Percentiles rank a stretch among this genome's conserved stretches.
phyloP scores from a whole-genome alignment of 257 asterid species.

The Striga asiatica region DNA sequence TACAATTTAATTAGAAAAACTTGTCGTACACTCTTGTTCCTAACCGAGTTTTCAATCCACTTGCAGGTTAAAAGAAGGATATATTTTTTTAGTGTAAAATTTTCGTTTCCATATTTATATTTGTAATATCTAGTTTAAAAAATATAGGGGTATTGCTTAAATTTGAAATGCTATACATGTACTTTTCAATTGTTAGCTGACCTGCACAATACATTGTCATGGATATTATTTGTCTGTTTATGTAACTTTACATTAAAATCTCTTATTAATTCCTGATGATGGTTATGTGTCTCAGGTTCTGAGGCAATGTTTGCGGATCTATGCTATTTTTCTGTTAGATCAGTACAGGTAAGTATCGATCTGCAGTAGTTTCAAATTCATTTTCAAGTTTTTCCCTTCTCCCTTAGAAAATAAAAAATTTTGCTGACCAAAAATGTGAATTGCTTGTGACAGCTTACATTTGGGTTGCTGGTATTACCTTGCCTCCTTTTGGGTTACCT shows the following conservation, averaged over 20 bases:
- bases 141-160: not conserved
- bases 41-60: not conserved
- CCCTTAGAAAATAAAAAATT: slow-evolving; percentile 1
- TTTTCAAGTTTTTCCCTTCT: not conserved
- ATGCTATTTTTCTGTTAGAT: slow-evolving; percentile 86
- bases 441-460: slow-evolving; percentile 66
- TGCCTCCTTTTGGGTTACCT: slow-evolving; percentile 95
- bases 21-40: not conserved
- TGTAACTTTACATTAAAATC: slow-evolving; percentile 3
- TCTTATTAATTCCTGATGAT: slow-evolving; percentile 33
- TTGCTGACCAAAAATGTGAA: slow-evolving; percentile 17
- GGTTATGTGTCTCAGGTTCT: slow-evolving; percentile 68
- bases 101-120: not conserved
- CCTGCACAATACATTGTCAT: slow-evolving; percentile 4
- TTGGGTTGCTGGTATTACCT: slow-evolving; percentile 76
- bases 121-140: slow-evolving; percentile 5
- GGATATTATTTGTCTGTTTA: slow-evolving; percentile 1
- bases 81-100: slow-evolving; percentile 7
- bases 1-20: not conserved
- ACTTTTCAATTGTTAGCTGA: slow-evolving; percentile 3
- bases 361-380: slow-evolving; percentile 12
- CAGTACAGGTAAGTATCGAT: slow-evolving; percentile 70
- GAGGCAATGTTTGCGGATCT: slow-evolving; percentile 99
- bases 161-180: slow-evolving; percentile 7
- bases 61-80: slow-evolving; percentile 1